Conservation (phyloP, 176 grass and related monocot genomes). For the Carex pumila region DNA sequence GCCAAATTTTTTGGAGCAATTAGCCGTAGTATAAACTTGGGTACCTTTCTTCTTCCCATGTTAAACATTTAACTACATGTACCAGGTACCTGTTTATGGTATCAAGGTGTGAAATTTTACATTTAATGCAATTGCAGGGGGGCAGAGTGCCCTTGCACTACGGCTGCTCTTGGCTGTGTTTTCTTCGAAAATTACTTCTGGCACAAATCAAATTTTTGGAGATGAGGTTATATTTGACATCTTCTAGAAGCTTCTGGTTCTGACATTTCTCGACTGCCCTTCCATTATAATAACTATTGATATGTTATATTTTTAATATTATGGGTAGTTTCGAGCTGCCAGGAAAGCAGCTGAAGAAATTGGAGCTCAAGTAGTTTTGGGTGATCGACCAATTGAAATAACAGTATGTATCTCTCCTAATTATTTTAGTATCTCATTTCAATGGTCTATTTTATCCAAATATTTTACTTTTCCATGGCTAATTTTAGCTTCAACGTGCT, state of each 20-base stretch:
- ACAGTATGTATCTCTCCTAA: constrained; percentile 40
- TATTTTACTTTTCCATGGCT: not conserved
- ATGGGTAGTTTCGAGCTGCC: constrained; percentile 61
- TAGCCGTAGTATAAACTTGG: constrained; percentile 80
- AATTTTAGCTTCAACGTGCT: constrained; percentile 78
- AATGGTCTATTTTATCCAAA: not conserved
- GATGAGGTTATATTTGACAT: constrained; percentile 49
- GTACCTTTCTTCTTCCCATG: constrained; percentile 7
- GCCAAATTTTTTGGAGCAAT: constrained; percentile 63
- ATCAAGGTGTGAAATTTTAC: not conserved
- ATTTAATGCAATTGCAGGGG: constrained; percentile 41
- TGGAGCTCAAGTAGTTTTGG: constrained; percentile 84
- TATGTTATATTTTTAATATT: not conserved
- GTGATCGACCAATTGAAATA: constrained; percentile 95
- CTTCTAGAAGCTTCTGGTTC: constrained; percentile 2
- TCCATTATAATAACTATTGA: not conserved
- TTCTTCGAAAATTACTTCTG: constrained; percentile 78
- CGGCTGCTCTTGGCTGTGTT: constrained; percentile 83
- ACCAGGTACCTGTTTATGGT: not conserved
- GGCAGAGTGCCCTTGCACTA: constrained; percentile 84
- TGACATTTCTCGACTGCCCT: not conserved
- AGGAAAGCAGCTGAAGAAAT: constrained; percentile 89
- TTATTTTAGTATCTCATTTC: not conserved
- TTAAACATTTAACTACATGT: not conserved
- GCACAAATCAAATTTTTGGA: constrained; percentile 61